Percentiles rank a stretch among this genome's conserved stretches.
These are phyloP conservation scores for Boletellus sp. DNA, from an alignment of 768 basidiomycete genomes.

Conservation along the genomic window DNA sequence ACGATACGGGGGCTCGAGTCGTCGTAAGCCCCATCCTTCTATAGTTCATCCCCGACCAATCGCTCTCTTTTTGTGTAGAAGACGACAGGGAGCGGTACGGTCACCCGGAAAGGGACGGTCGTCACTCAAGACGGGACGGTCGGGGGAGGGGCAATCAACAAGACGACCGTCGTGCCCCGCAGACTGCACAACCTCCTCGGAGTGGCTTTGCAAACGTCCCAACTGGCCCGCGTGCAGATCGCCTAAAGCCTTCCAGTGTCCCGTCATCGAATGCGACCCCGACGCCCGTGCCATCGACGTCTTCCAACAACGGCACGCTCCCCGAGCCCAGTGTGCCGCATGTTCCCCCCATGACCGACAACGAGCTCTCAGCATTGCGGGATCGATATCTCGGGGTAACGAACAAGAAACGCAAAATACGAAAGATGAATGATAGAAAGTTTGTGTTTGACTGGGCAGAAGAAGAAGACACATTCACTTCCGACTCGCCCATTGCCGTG, in stretches of 20 bases:
- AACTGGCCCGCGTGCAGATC: slow-evolving; percentile 79
- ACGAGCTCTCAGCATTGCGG: slow-evolving; percentile 77
- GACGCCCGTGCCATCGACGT: slow-evolving; percentile 49
- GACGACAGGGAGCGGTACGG: slow-evolving; percentile 47
- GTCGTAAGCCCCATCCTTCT: slow-evolving; percentile 21
- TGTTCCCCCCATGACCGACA: slow-evolving; percentile 70
- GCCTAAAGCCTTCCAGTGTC: slow-evolving; percentile 40
- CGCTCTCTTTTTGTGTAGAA: slow-evolving; percentile 32
- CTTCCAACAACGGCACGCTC: slow-evolving; percentile 23
- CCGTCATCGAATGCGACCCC: slow-evolving; percentile 38
- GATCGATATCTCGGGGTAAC: slow-evolving; percentile 93
- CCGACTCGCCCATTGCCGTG: slow-evolving; percentile 68
- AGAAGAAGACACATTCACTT: slow-evolving; percentile 88
- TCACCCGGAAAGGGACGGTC: slow-evolving; percentile 48
- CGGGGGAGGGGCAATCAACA: slow-evolving; percentile 35
- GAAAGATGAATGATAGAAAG: slow-evolving; percentile 94
- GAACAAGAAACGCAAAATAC: slow-evolving; percentile 90
- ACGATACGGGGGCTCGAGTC: slow-evolving; percentile 40
- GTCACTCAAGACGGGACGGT: slow-evolving; percentile 40
- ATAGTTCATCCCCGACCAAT: background rate
- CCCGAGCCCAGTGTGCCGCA: slow-evolving; percentile 40
- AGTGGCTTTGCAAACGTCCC: slow-evolving; percentile 67
- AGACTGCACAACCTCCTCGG: slow-evolving; percentile 33
- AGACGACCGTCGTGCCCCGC: slow-evolving; percentile 36
- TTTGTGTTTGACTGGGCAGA: slow-evolving; percentile 99